Percentiles rank a stretch among this genome's conserved stretches.
Conservation (phyloP, 2,329 filamentous ascomycete species). For the Penicillium janthinellum region DNA sequence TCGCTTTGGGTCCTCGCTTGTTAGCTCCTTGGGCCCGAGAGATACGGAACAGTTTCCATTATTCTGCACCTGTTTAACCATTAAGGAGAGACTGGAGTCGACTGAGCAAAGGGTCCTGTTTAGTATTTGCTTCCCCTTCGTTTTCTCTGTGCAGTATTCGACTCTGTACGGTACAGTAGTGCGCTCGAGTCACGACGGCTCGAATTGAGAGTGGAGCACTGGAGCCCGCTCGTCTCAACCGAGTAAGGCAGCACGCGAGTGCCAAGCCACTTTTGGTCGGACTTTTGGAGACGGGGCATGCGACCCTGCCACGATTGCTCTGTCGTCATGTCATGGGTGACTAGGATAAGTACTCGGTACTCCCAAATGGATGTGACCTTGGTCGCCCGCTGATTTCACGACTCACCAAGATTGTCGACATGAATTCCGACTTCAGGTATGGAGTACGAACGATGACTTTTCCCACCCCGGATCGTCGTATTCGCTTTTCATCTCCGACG, state of each 20-base stretch:
- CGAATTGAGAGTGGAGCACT: not conserved
- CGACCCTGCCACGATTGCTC: not conserved
- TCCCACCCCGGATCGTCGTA: constrained; percentile 9
- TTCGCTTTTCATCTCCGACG: constrained; percentile 1
- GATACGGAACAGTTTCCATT: not conserved
- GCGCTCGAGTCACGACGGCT: not conserved
- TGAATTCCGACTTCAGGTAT: not conserved
- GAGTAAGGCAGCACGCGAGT: constrained; percentile 8
- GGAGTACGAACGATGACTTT: not conserved
- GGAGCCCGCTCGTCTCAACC: not conserved
- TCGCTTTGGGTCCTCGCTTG: not conserved
- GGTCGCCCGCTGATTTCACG: not conserved
- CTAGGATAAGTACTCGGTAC: not conserved
- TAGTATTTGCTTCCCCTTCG: too few species aligned
- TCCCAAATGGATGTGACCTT: too few species aligned
- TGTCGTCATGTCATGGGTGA: not conserved
- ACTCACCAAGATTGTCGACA: too few species aligned
- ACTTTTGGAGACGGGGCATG: not conserved
- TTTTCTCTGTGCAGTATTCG: too few species aligned
- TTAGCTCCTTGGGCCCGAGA: not conserved
- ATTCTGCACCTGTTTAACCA: not conserved
- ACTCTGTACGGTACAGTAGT: not conserved
- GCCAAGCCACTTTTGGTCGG: not conserved
- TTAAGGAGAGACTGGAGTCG: too few species aligned
- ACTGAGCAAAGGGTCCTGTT: too few species aligned